These are phyloP conservation scores for Aspergillus sp. DNA, from an alignment of 2,329 filamentous ascomycete genomes.

Conservation along the genomic window DNA sequence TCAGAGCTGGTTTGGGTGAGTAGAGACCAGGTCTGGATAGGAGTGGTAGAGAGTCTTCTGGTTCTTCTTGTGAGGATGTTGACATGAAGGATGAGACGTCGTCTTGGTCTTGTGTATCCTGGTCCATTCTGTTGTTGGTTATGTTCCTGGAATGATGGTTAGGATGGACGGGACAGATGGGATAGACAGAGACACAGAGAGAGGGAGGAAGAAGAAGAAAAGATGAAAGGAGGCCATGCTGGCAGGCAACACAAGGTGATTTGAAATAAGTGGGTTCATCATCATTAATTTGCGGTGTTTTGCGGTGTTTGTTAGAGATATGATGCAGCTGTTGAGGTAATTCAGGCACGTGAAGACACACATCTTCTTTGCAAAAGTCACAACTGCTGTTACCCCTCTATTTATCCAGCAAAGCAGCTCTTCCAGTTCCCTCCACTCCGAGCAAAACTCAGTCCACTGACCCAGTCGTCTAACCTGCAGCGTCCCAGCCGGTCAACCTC, in stretches of 20 bases:
- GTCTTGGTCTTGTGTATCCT: not conserved
- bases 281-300: not conserved
- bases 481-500: constrained; percentile 70
- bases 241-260: not conserved
- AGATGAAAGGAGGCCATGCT: not conserved
- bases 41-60: not conserved
- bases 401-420: constrained; percentile 55
- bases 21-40: not conserved
- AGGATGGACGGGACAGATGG: not conserved
- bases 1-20: not conserved
- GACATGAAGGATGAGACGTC: not conserved
- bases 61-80: not conserved
- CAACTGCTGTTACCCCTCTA: not conserved
- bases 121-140: not conserved
- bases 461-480: constrained; percentile 71
- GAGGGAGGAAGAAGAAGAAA: not conserved
- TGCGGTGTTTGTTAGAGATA: not conserved
- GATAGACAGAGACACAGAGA: not conserved
- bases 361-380: not conserved
- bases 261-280: not conserved
- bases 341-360: not conserved
- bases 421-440: constrained; percentile 74
- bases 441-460: constrained; percentile 77
- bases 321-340: not conserved
- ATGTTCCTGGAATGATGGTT: not conserved